These are phyloP conservation scores for Globisporangium orthogonon DNA, from an alignment of 352 stramenopile genomes.

Conservation along the genomic window DNA sequence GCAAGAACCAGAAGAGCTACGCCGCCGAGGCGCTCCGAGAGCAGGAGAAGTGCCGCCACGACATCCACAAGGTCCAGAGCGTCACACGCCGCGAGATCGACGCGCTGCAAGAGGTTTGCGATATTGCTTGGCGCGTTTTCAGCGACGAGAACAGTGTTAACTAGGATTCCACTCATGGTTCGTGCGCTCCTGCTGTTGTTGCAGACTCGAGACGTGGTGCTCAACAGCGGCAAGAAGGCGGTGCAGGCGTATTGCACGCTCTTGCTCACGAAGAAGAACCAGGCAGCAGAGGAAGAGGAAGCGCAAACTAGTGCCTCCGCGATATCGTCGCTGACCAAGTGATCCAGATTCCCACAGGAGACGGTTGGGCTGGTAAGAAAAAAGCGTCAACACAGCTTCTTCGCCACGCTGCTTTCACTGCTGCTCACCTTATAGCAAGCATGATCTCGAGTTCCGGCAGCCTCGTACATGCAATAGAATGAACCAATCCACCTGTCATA, in stretches of 20 bases:
- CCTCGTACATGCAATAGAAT: too few relatives aligned
- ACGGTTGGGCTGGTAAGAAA: too few relatives aligned
- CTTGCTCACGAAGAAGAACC: conserved; percentile 52
- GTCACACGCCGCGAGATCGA: conserved; percentile 52
- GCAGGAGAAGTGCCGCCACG: conserved; percentile 46
- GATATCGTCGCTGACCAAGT: background rate
- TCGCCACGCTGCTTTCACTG: too few relatives aligned
- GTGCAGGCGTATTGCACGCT: conserved; percentile 66
- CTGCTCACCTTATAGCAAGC: too few relatives aligned
- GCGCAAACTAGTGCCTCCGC: background rate
- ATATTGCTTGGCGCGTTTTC: background rate
- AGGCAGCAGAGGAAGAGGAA: conserved; percentile 26
- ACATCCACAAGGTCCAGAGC: conserved; percentile 55
- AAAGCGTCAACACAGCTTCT: too few relatives aligned
- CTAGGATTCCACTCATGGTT: background rate
- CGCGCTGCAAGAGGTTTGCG: conserved; percentile 42
- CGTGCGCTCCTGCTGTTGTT: background rate
- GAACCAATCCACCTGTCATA: too few relatives aligned
- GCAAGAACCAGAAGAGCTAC: conserved; percentile 37
- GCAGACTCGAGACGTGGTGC: conserved; percentile 57
- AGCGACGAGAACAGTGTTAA: background rate
- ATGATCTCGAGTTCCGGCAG: too few relatives aligned
- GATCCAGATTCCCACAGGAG: background rate
- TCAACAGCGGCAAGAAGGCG: conserved; percentile 65
- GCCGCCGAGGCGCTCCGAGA: conserved; percentile 36